Conservation (phyloP, 495 filamentous ascomycete genomes). For the Lasiosphaeriaceae sp. region DNA sequence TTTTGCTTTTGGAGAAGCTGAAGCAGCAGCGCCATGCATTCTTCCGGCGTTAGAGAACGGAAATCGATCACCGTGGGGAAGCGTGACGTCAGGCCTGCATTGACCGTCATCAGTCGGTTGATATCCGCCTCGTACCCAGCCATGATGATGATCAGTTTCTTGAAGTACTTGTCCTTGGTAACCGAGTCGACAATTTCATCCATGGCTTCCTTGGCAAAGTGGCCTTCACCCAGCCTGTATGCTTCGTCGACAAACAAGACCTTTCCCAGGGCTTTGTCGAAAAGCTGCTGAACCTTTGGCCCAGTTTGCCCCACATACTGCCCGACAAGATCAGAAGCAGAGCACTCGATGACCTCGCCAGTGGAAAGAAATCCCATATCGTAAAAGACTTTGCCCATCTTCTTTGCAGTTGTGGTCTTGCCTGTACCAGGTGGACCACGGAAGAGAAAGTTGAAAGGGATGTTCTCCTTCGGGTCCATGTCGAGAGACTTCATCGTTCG, state of each 20-base stretch:
- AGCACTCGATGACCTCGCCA: constrained; percentile 54
- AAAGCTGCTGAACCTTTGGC: constrained; percentile 54
- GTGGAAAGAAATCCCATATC: constrained; percentile 61
- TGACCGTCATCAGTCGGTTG: constrained; percentile 61
- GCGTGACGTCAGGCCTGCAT: constrained; percentile 55
- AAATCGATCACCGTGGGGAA: constrained; percentile 61
- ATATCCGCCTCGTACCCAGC: constrained; percentile 73
- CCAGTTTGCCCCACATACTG: constrained; percentile 61
- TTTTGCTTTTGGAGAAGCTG: constrained; percentile 17
- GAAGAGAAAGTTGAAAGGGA: constrained; percentile 44
- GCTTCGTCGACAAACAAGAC: constrained; percentile 70
- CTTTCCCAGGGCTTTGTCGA: constrained; percentile 58
- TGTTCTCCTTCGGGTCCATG: constrained; percentile 50
- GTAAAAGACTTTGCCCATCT: constrained; percentile 71
- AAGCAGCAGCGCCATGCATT: constrained; percentile 44
- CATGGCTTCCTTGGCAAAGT: constrained; percentile 67
- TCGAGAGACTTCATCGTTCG: constrained; percentile 51
- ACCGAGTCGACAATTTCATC: constrained; percentile 69
- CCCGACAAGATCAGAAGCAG: constrained; percentile 59
- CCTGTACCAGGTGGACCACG: constrained; percentile 56
- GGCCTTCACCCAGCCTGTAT: constrained; percentile 54
- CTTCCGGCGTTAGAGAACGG: constrained; percentile 33
- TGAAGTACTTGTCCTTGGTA: constrained; percentile 57
- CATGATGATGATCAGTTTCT: constrained; percentile 68
- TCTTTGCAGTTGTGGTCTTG: constrained; percentile 68